Evolutionary conservation across 306 rosid species (phyloP), one percentile per base, ranked within the genome.

Genomic region (Prosopis cineraria): DNA sequence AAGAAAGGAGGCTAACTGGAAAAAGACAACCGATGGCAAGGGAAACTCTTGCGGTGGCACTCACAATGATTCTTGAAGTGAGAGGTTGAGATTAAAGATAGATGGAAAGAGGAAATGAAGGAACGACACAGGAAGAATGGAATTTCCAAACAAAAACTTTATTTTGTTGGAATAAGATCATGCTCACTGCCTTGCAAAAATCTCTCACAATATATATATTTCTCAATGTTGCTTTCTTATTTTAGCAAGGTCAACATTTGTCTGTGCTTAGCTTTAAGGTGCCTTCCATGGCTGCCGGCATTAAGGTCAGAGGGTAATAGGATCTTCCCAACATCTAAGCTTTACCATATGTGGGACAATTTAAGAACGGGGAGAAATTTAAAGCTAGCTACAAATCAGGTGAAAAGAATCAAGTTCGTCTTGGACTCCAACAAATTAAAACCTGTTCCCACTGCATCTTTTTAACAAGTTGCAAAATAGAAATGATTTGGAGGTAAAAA

Each of bases 161-260:
- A 22, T 13, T 58, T 27, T 58, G 34, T 58, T 27, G 64, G 64
- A 27, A 27, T 27, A 11, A 27, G 33, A 27, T 12, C 34, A 29
- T 25, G 8, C 47, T 53, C 14, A 29, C 56, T 56, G 39, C 45
- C 5, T 41, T 52, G 43, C 52, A 52, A n/a, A 25, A 29, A 40
- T 41, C 20, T 3, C 17, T n/a, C 50, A 0, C n/a, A 62, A n/a
- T n/a, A 11, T 0, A 43, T 29, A 20, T 29, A 1, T 53, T 27
- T 40, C 45, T 68, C 29, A 64, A 63, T 33, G 22, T 14, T 71
- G 65, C 66, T 48, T 48, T 71, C 73, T 17, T 14, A 33, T 24
- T 56, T 33, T 73, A 36, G 53, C 11, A 39, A 8, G 37, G 55
- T 17, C 24, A 39, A 40, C 4, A 10, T 39, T 25, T 58, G 27